Percentiles rank a stretch among this genome's conserved stretches.
Conservation (phyloP, 805 yeast species). For the Sugiyamaella lignohabitans region DNA sequence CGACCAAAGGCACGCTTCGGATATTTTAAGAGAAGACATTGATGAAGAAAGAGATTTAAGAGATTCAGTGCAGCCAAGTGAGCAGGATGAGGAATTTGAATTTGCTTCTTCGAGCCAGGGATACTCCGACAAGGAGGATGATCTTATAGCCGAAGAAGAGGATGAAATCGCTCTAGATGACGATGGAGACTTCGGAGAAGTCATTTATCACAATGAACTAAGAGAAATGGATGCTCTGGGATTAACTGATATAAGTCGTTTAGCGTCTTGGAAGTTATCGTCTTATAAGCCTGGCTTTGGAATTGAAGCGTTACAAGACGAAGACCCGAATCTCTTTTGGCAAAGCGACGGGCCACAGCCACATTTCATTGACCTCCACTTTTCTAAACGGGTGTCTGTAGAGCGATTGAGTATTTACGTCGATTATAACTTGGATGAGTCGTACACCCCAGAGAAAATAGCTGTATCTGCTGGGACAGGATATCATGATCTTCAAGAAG, state of each 20-base stretch:
- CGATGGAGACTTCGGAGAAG: no score
- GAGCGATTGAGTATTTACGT: slow-evolving; percentile 65
- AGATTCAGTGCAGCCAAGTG: no score
- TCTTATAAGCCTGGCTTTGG: slow-evolving; percentile 70
- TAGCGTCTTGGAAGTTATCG: slow-evolving; percentile 81
- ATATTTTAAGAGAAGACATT: no score
- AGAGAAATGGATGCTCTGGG: slow-evolving; percentile 52
- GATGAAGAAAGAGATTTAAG: no score
- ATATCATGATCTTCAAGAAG: slow-evolving; percentile 67
- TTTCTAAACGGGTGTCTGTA: slow-evolving; percentile 67
- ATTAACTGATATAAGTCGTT: slow-evolving; percentile 65
- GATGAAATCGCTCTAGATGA: no score
- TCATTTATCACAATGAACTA: slow-evolving; percentile 36
- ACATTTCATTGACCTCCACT: slow-evolving; percentile 71
- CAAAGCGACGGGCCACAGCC: slow-evolving; percentile 93
- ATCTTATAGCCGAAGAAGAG: no score
- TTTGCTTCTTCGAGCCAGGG: no score
- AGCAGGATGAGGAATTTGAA: no score
- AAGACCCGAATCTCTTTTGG: slow-evolving; percentile 74
- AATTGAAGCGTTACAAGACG: slow-evolving; percentile 59
- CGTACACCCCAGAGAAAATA: slow-evolving; percentile 80
- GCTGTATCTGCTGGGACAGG: slow-evolving; percentile 69
- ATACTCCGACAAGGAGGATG: no score
- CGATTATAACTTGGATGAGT: slow-evolving; percentile 71
- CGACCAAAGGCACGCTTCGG: no score